These are phyloP conservation scores for Fusarium sp. DNA, from an alignment of 2,329 filamentous ascomycete species.

Conservation along the genomic window DNA sequence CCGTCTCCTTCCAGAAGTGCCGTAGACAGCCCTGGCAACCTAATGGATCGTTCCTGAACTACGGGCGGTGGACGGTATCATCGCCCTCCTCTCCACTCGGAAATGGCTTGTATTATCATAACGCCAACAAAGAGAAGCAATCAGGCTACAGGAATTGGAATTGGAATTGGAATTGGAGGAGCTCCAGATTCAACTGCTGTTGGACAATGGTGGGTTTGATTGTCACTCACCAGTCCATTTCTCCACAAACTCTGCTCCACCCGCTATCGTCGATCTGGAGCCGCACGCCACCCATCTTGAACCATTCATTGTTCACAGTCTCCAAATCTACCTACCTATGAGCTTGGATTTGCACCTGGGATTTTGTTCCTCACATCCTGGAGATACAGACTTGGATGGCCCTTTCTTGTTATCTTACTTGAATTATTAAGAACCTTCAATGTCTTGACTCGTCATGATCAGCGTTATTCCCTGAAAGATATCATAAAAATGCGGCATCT, in stretches of 20 bases:
- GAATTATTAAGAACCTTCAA: not conserved
- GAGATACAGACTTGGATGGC: not conserved
- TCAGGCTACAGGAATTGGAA: not conserved
- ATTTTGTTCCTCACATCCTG: conserved; percentile 8
- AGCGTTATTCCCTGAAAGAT: not conserved
- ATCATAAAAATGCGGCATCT: not conserved
- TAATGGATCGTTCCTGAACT: conserved; percentile 29
- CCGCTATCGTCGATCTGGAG: not conserved
- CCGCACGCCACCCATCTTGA: not conserved
- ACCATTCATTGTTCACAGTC: not conserved
- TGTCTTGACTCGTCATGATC: conserved; percentile 10
- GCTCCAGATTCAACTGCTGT: not conserved
- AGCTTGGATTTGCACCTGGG: not conserved
- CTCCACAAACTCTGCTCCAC: not conserved
- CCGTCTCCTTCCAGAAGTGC: conserved; percentile 7
- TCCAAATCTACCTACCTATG: not conserved
- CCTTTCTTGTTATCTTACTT: not conserved
- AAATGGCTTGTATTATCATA: conserved; percentile 12
- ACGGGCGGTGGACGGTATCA: conserved; percentile 13
- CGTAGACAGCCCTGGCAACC: conserved; percentile 1
- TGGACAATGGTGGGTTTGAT: not conserved
- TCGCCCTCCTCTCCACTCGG: conserved; percentile 10
- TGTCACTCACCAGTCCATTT: not conserved
- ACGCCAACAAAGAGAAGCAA: not conserved
- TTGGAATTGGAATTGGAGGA: not conserved